Percentiles rank a stretch among this genome's conserved stretches.
Conservation (phyloP, 208 protist species). For the Crithidia sp. region DNA sequence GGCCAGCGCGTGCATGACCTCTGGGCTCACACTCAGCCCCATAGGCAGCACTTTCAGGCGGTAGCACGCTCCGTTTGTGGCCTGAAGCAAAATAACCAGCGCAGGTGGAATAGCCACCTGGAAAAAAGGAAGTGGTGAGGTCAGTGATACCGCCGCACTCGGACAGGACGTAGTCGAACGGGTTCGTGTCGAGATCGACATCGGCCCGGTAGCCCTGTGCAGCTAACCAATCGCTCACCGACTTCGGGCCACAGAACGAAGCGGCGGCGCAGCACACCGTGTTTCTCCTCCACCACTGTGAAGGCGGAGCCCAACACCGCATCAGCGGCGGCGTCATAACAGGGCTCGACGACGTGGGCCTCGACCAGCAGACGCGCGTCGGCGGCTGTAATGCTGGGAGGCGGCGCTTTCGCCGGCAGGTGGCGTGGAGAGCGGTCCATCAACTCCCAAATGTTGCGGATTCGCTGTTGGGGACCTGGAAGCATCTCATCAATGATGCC, state of each 20-base stretch:
- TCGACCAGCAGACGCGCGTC: too few relatives aligned
- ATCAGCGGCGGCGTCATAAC: background rate
- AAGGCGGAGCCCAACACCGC: conserved; percentile 8
- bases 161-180: background rate
- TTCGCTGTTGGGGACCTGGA: background rate
- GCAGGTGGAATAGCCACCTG: conserved; percentile 9
- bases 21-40: conserved; percentile 30
- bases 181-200: background rate
- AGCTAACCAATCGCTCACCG: conserved; percentile 12
- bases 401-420: too few relatives aligned
- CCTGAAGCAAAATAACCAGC: conserved; percentile 8
- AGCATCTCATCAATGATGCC: background rate
- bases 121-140: conserved; percentile 27
- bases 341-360: conserved; percentile 4
- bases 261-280: conserved; percentile 3
- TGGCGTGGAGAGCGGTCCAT: background rate
- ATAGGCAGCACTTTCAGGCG: conserved; percentile 32
- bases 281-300: conserved; percentile 29
- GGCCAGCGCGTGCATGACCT: conserved; percentile 37
- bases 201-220: conserved; percentile 3
- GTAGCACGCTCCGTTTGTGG: background rate
- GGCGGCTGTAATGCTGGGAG: too few relatives aligned
- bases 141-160: conserved; percentile 23
- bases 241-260: conserved; percentile 30
- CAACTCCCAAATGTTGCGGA: background rate